Evolutionary conservation across 441 rosid species (phyloP).

Genomic region (Mallotus repandus): DNA sequence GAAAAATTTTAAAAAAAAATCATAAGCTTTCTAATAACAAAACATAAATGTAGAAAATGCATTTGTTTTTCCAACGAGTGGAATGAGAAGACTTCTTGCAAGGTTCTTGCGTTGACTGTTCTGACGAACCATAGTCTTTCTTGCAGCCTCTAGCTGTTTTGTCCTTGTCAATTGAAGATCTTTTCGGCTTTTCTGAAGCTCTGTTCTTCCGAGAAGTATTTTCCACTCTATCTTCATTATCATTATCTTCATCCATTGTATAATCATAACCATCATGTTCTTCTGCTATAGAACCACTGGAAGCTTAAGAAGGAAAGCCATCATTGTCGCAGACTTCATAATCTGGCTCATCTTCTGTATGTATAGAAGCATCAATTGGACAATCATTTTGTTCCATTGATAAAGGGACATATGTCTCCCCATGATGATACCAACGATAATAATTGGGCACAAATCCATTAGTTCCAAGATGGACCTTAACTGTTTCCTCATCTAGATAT

Average conservation of each 20-base stretch:
- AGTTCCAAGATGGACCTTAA: too few species aligned
- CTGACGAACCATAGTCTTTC: too few species aligned
- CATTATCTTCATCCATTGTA: conserved; percentile 31
- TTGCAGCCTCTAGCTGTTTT: conserved; percentile 42
- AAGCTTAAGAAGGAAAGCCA: conserved; percentile 28
- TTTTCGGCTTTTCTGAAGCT: conserved; percentile 42
- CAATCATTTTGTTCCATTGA: too few species aligned
- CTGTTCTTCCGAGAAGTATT: conserved; percentile 32
- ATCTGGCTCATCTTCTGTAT: conserved; percentile 30
- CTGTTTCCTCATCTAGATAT: too few species aligned
- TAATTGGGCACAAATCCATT: too few species aligned
- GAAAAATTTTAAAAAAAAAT: conserved; percentile 7
- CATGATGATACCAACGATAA: too few species aligned
- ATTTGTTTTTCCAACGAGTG: conserved; percentile 60
- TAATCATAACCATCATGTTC: conserved; percentile 27
- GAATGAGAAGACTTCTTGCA: conserved; percentile 72
- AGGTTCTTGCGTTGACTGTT: too few species aligned
- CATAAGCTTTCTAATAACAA: background rate
- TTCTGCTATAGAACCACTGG: conserved; percentile 30
- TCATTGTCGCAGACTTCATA: conserved; percentile 32
- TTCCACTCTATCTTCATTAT: conserved; percentile 26
- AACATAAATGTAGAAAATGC: conserved; percentile 28
- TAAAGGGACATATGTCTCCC: too few species aligned
- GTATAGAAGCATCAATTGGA: too few species aligned
- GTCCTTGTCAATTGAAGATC: conserved; percentile 30